Percentiles rank a stretch among this genome's conserved stretches.
These are phyloP conservation scores for Asparagopsis taxiformis DNA, from an alignment of 31 red algal genomes.

Conservation along the genomic window DNA sequence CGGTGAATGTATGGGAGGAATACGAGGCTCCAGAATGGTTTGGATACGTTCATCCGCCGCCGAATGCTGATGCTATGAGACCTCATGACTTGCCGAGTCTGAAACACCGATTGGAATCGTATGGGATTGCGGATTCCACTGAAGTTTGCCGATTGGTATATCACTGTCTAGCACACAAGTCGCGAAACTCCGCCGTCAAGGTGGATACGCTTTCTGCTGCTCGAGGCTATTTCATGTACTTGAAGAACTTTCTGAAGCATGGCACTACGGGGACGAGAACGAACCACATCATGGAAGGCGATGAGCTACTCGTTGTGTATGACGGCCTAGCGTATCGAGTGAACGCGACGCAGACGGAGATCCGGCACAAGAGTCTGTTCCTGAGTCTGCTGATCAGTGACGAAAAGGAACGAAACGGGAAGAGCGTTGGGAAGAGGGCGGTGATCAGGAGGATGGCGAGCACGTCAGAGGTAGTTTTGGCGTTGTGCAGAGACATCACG, in stretches of 20 bases:
- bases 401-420: conserved; percentile 59
- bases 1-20: conserved; percentile 69
- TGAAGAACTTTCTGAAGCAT: conserved; percentile 69
- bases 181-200: conserved; percentile 57
- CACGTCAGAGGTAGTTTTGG: conserved; percentile 61
- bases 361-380: conserved; percentile 58
- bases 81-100: conserved; percentile 34
- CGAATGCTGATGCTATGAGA: conserved; percentile 56
- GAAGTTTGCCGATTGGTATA: conserved; percentile 64
- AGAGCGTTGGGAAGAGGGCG: conserved; percentile 50
- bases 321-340: conserved; percentile 61
- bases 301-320: conserved; percentile 57
- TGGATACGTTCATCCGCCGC: conserved; percentile 67
- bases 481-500: conserved; percentile 62
- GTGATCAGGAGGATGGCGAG: conserved; percentile 57
- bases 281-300: conserved; percentile 62
- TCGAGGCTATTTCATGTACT: conserved; percentile 69
- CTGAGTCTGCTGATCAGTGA: conserved; percentile 62
- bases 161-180: conserved; percentile 57
- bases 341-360: conserved; percentile 52
- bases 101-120: conserved; percentile 46
- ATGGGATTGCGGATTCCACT: conserved; percentile 49
- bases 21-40: conserved; percentile 73
- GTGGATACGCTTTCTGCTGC: conserved; percentile 61
- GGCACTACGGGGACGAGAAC: conserved; percentile 38